phyloP scores from a whole-genome alignment of 73 alveolate genomes.

The Tetrahymena borealis region DNA sequence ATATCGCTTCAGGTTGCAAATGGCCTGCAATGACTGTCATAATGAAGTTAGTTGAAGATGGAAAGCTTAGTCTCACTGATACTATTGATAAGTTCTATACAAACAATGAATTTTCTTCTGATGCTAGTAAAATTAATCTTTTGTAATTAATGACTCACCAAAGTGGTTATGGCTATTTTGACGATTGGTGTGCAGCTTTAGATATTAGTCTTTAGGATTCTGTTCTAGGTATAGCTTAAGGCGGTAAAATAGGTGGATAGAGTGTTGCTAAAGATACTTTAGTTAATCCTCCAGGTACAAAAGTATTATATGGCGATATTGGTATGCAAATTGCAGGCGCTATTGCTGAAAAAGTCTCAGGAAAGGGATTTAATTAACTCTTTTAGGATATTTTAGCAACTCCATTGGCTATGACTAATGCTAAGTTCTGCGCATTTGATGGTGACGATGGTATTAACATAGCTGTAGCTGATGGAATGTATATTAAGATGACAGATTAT shows the following conservation, averaged over 20 bases:
- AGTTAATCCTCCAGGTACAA: neutral
- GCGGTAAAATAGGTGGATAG: neutral
- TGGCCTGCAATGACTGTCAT: constrained; percentile 16
- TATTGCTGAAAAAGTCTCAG: constrained; percentile 15
- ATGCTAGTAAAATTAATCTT: neutral
- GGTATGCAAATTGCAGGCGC: constrained; percentile 15
- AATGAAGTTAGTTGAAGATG: constrained; percentile 14
- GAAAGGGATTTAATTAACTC: constrained; percentile 14
- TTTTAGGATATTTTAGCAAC: constrained; percentile 1
- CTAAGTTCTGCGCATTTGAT: constrained; percentile 12
- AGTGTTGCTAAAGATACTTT: neutral
- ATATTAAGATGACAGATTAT: constrained; percentile 6
- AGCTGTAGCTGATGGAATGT: constrained; percentile 23
- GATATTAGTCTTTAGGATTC: neutral
- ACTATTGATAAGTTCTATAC: neutral
- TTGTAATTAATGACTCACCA: neutral
- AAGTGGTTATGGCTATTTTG: neutral
- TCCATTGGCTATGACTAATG: constrained; percentile 9
- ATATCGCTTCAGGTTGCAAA: constrained; percentile 25
- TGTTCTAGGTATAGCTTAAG: constrained; percentile 8
- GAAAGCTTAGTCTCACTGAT: neutral
- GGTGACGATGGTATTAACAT: constrained; percentile 7
- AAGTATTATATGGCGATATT: neutral
- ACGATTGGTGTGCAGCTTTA: neutral
- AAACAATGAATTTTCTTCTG: neutral